phyloP scores from a whole-genome alignment of 202 grass and related monocot genomes.

The Carex sylvatica region DNA sequence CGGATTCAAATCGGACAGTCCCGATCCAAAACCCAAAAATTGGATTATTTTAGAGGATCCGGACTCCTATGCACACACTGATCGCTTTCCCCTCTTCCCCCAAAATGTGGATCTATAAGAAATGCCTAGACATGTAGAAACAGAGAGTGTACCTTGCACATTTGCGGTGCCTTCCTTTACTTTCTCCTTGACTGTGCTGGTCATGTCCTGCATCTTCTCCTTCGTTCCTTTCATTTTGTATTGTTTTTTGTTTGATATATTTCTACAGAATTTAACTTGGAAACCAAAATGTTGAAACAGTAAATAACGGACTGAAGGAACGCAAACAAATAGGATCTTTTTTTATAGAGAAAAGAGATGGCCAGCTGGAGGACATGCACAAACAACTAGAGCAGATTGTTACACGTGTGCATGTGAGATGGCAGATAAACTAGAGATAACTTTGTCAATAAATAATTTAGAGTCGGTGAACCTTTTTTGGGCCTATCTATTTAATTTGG shows the following conservation, averaged over 20 bases:
- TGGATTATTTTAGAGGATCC: too few relatives aligned
- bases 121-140: background rate
- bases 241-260: background rate
- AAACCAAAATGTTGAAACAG: background rate
- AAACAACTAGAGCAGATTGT: background rate
- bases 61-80: too few relatives aligned
- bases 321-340: background rate
- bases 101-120: too few relatives aligned
- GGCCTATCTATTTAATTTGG: background rate
- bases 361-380: slow-evolving; percentile 34
- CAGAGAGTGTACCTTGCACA: slow-evolving; percentile 35
- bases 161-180: slow-evolving; percentile 50
- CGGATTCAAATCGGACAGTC: too few relatives aligned
- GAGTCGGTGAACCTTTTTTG: background rate
- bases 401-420: slow-evolving; percentile 48
- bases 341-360: background rate
- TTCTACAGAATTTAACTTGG: background rate
- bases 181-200: slow-evolving; percentile 68
- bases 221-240: slow-evolving; percentile 59
- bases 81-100: too few relatives aligned
- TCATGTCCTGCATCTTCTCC: slow-evolving; percentile 75
- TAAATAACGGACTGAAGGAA: background rate
- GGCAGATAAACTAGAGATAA: slow-evolving; percentile 15
- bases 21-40: too few relatives aligned
- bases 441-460: background rate